Conservation (phyloP, 768 basidiomycete species). For the Leccinum subtestaceum region DNA sequence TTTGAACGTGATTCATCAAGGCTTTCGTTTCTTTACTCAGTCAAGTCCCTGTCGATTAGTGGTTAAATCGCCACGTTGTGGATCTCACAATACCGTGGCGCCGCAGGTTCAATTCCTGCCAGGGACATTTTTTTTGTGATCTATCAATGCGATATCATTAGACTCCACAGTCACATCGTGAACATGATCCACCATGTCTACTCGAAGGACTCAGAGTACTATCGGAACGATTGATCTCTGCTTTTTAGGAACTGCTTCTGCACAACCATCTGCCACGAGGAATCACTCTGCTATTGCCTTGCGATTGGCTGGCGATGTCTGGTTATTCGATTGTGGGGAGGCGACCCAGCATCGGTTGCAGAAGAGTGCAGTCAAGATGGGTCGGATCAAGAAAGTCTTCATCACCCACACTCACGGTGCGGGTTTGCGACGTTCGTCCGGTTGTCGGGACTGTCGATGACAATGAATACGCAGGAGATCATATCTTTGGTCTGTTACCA, state of each 20-base stretch:
- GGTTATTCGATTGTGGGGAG: constrained; percentile 87
- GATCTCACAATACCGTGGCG: constrained; percentile 34
- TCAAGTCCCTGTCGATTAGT: constrained; percentile 41
- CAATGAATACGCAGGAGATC: constrained; percentile 55
- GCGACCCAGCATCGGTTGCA: constrained; percentile 79
- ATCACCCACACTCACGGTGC: constrained; percentile 87
- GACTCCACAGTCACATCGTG: too few relatives aligned
- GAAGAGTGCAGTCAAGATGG: constrained; percentile 71
- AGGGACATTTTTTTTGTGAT: constrained; percentile 23
- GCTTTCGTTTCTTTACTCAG: too few relatives aligned
- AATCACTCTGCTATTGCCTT: constrained; percentile 76
- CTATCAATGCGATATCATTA: too few relatives aligned
- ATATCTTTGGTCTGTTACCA: constrained; percentile 74
- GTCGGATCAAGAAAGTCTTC: constrained; percentile 77
- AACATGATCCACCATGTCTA: constrained; percentile 11
- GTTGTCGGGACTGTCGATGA: background rate
- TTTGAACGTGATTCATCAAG: too few relatives aligned
- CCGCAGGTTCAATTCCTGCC: constrained; percentile 38
- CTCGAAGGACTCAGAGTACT: constrained; percentile 9
- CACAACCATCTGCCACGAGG: constrained; percentile 74
- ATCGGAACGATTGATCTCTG: constrained; percentile 51
- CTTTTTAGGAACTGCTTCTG: constrained; percentile 80
- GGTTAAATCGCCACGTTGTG: constrained; percentile 44
- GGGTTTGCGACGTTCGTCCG: background rate
- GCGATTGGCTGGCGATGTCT: constrained; percentile 64